Percentiles rank a stretch among this genome's conserved stretches.
Conservation (phyloP, 805 yeast species). For the Candida silvatica region DNA sequence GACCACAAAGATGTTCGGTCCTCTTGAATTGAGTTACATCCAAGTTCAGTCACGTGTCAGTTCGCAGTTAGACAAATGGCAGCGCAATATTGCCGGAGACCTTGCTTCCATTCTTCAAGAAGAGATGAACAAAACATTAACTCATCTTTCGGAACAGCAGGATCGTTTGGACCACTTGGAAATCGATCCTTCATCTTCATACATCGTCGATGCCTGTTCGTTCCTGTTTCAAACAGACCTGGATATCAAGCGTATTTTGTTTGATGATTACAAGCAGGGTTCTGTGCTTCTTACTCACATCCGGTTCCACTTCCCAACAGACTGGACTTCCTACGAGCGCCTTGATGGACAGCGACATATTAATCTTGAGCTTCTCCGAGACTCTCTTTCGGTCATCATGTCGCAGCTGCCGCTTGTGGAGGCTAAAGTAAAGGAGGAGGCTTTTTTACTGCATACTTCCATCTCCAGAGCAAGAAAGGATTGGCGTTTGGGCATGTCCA, state of each 20-base stretch:
- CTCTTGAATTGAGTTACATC: conserved; percentile 34
- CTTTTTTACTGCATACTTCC: conserved; percentile 25
- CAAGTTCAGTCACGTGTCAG: conserved; percentile 43
- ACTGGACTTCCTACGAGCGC: conserved; percentile 61
- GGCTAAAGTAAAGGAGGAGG: conserved; percentile 33
- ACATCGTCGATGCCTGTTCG: too few relatives aligned
- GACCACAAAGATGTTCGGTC: conserved; percentile 30
- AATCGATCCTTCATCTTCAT: too few relatives aligned
- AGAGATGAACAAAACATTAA: conserved; percentile 22
- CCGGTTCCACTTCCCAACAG: conserved; percentile 38
- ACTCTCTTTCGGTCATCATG: conserved; percentile 16
- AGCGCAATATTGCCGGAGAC: conserved; percentile 30
- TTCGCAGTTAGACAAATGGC: conserved; percentile 51
- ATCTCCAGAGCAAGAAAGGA: conserved; percentile 24
- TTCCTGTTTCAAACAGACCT: neutral
- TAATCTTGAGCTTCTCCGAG: conserved; percentile 28
- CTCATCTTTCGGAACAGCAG: too few relatives aligned
- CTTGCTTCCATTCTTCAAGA: conserved; percentile 32
- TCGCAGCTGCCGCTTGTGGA: conserved; percentile 34
- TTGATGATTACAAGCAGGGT: conserved; percentile 19
- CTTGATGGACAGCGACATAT: conserved; percentile 39
- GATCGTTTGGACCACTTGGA: too few relatives aligned
- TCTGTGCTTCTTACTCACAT: conserved; percentile 24
- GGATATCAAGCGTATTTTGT: neutral
- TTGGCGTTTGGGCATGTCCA: conserved; percentile 45